phyloP scores from a whole-genome alignment of 2,329 filamentous ascomycete species.

The Cytospora schulzeri region DNA sequence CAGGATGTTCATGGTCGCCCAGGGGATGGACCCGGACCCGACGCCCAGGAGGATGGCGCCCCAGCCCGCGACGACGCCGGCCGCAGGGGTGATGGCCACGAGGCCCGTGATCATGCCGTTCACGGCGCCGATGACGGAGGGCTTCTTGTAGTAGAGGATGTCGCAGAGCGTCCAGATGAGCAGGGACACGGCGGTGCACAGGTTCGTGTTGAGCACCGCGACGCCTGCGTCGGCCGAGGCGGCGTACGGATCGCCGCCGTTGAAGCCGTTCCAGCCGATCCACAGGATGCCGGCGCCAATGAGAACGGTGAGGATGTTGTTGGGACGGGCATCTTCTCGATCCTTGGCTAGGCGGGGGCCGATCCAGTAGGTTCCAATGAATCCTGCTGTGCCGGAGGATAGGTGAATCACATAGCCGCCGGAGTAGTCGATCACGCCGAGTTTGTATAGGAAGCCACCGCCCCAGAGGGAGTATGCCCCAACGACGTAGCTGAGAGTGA shows the following conservation, averaged over 20 bases:
- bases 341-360: slow-evolving; percentile 48
- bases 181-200: slow-evolving; percentile 50
- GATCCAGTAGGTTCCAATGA: slow-evolving; percentile 49
- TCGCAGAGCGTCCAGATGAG: slow-evolving; percentile 50
- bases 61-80: slow-evolving; percentile 54
- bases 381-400: slow-evolving; percentile 54
- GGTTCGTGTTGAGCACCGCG: slow-evolving; percentile 54
- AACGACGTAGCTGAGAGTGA: slow-evolving; percentile 37
- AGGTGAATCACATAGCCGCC: slow-evolving; percentile 56
- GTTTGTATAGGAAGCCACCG: slow-evolving; percentile 36
- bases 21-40: slow-evolving; percentile 47
- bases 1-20: slow-evolving; percentile 51
- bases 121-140: slow-evolving; percentile 51
- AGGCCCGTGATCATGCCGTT: slow-evolving; percentile 56
- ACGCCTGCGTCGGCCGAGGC: slow-evolving; percentile 52
- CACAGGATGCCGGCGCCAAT: slow-evolving; percentile 53
- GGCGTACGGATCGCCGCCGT: slow-evolving; percentile 54
- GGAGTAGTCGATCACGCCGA: slow-evolving; percentile 53
- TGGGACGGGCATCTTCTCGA: slow-evolving; percentile 47
- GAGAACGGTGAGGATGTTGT: slow-evolving; percentile 48
- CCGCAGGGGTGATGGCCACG: slow-evolving; percentile 54
- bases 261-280: slow-evolving; percentile 57
- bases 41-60: slow-evolving; percentile 51
- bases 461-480: slow-evolving; percentile 28
- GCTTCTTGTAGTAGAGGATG: slow-evolving; percentile 49